A percentile compares a stretch with the other conserved stretches of the same genome.
These are phyloP conservation scores for Aspergillus clavatus DNA, from an alignment of 2,329 filamentous ascomycete species.

Conservation along the genomic window DNA sequence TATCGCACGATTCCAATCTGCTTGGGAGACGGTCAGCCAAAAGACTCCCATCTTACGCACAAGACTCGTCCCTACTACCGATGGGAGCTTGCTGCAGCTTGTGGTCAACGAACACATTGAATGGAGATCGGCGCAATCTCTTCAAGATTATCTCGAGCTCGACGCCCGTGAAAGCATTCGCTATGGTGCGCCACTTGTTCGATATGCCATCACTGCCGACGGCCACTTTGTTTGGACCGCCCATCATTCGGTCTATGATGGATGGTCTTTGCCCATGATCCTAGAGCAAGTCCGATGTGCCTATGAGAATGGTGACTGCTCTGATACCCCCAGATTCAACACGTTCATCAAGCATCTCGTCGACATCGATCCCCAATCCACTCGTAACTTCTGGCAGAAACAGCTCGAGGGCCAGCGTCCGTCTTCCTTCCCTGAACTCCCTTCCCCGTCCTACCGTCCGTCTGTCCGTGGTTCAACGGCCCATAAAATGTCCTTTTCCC, in stretches of 20 bases:
- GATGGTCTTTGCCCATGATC: constrained; percentile 26
- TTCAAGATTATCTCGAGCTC: constrained; percentile 9
- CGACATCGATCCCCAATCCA: background rate
- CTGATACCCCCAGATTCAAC: background rate
- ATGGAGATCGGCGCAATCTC: constrained; percentile 14
- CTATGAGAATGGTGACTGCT: background rate
- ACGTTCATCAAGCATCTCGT: background rate
- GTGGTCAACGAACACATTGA: constrained; percentile 18
- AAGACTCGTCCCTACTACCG: constrained; percentile 23
- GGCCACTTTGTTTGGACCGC: constrained; percentile 38
- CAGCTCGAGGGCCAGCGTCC: constrained; percentile 3
- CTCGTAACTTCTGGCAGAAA: constrained; percentile 8
- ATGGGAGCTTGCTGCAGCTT: constrained; percentile 19
- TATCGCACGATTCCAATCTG: constrained; percentile 29
- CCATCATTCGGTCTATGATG: constrained; percentile 46
- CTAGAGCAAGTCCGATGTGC: constrained; percentile 10
- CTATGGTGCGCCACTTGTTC: constrained; percentile 5
- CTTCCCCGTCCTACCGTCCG: constrained; percentile 5
- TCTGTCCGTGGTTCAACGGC: constrained; percentile 3
- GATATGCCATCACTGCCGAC: constrained; percentile 8
- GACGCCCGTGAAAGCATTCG: constrained; percentile 6
- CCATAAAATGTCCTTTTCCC: background rate
- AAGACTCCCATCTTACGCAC: constrained; percentile 42
- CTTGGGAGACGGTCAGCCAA: constrained; percentile 34
- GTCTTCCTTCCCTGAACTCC: constrained; percentile 6